Evolutionary conservation across 208 protist genomes (phyloP).

Genomic region (Herpetomonas samuelpessoai): DNA sequence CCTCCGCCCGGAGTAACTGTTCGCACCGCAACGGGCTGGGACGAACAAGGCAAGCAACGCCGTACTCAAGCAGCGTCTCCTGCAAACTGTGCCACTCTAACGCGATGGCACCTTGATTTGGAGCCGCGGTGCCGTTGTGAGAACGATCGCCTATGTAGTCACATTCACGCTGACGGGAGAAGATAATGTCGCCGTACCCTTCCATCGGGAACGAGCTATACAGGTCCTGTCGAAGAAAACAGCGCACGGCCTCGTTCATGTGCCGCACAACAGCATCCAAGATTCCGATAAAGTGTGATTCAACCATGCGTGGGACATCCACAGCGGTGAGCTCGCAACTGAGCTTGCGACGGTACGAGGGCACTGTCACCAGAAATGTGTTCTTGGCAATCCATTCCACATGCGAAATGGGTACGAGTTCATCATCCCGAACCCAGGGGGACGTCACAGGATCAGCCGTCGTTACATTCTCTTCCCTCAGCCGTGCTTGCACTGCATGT

Average conservation of each 20-base stretch:
- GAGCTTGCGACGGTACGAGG: slow-evolving; percentile 21
- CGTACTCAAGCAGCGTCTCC: slow-evolving; percentile 13
- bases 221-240: slow-evolving; percentile 46
- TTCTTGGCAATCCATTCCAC: slow-evolving; percentile 56
- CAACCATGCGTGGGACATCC: slow-evolving; percentile 37
- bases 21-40: background rate
- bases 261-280: slow-evolving; percentile 6
- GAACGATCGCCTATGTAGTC: background rate
- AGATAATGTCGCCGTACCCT: slow-evolving; percentile 55
- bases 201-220: slow-evolving; percentile 37
- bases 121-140: background rate
- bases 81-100: slow-evolving; percentile 17
- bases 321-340: slow-evolving; percentile 58
- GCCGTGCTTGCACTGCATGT: no score
- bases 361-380: slow-evolving; percentile 37
- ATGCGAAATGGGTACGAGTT: slow-evolving; percentile 26
- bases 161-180: slow-evolving; percentile 11
- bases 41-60: slow-evolving; percentile 23
- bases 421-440: slow-evolving; percentile 22
- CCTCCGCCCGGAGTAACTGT: background rate
- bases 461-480: no score
- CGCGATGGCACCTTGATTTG: no score
- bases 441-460: no score
- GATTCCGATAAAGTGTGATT: slow-evolving; percentile 1
- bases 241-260: slow-evolving; percentile 23